Base-by-base conservation (phyloP, 2,329 filamentous ascomycete species). In the Drechslerella stenobrocha region DNA sequence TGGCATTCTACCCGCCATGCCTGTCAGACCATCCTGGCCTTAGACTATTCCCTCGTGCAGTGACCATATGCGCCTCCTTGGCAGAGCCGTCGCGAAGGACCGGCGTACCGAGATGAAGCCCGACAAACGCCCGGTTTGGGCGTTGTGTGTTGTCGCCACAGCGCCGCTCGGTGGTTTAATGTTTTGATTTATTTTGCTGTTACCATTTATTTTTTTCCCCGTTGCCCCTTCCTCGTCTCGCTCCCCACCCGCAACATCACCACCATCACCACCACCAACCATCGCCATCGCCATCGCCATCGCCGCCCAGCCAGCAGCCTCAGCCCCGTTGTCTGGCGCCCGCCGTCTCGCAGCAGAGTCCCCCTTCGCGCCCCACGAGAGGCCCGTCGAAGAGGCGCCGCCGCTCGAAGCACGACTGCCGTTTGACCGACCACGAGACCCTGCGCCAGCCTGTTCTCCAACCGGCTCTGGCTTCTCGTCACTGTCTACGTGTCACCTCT, bases 211-310 rank as follows among this genome's bases (percentile, higher is more conserved):
- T 32, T 37, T 52, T 37, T 44, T 18, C 8, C 23, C 23, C 28
- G 28, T 30, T 24, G 22, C n/a, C 30, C 32, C 32, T 37, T 26
- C 30, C 30, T 34, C 24, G 8, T 13, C 22, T 26, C 48, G n/a
- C 32, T 23, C 30, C 22, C 61, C 40, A 40, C 61, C 13, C 26
- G 20, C 28, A 42, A 40, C 51, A 26, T 35, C 52, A 3, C 24
- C 34, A 50, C 28, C 46, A 30, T 26, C 55, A 30, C 20, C 44
- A 18, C 46, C 55, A 44, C 9, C 55, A 30, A 3, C 26, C 55
- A 3, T 9, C 30, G 13, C 22, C 13, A 20, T 22, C 52, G 9
- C 22, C 44, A n/a, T 26, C 13, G 26, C 20, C 28, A 8, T 20
- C 15, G 28, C 52, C 44, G 24, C 26, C 46, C 46, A 15, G 46